Evolutionary conservation across 257 asterid genomes (phyloP).

Genomic region (Prunella vulgaris): DNA sequence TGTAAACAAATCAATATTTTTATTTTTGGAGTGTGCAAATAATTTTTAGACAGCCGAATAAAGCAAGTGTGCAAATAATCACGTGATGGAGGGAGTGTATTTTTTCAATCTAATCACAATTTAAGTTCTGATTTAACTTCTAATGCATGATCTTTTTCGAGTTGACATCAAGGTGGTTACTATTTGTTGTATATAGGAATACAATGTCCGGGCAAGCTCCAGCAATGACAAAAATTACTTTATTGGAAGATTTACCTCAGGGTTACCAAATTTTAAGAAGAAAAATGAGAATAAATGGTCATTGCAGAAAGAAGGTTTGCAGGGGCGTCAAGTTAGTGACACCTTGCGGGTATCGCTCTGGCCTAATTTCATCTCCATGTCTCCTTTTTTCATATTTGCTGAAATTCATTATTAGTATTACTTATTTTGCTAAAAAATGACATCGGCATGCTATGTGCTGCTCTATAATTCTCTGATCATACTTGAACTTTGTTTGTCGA

Average conservation of each 20-base stretch:
- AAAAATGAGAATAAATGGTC: conserved; percentile 88
- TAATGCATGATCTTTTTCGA: background rate
- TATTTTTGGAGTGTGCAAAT: no score
- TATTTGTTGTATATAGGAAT: conserved; percentile 51
- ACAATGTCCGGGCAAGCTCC: conserved; percentile 80
- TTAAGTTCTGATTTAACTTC: background rate
- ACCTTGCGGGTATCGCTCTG: conserved; percentile 62
- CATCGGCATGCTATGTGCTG: background rate
- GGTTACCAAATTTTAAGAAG: conserved; percentile 81
- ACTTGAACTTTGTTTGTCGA: background rate
- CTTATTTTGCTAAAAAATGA: background rate
- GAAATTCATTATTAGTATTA: background rate
- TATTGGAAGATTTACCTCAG: conserved; percentile 85
- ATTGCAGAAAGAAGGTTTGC: conserved; percentile 87
- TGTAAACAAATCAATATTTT: no score
- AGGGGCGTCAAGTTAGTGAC: conserved; percentile 92
- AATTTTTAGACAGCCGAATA: no score
- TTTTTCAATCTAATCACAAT: background rate
- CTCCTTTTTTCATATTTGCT: conserved; percentile 4
- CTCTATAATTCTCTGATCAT: background rate
- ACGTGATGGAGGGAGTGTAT: no score
- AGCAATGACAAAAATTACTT: conserved; percentile 74
- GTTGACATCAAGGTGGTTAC: background rate
- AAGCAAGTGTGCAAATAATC: no score
- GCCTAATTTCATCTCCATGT: background rate